Evolutionary conservation across 169 alveolate species (phyloP), one percentile per base, ranked within the genome.

Genomic region (Plasmodium berghei): DNA sequence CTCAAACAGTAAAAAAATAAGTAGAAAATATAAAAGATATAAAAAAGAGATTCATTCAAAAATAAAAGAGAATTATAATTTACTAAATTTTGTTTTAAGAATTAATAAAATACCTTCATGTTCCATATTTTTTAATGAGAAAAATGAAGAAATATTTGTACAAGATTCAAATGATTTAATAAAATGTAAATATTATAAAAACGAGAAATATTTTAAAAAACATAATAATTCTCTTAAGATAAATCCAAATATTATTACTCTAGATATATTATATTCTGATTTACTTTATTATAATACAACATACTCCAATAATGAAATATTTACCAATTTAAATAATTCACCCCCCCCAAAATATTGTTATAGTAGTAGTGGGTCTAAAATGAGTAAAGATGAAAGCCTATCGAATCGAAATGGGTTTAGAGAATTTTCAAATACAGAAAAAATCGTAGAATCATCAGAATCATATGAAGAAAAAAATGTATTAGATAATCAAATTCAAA

Each of bases 141-240:
- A 86, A 24, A 69, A 62, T 28, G 91, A 86, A 62, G 91, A 86
- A 71, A 61, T 86, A n/a, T 86, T 59, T 63, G 20, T 86, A 20
- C 18, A 61, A 12, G 62, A 56, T 46, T 40, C 56, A 20, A 64
- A 26, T 69, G 20, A 20, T 26, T 26, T 26, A 48, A 8, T 22
- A 45, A 22, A 12, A 48, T 9, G 22, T 74, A 26, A 16, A 28
- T n/a, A 42, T 66, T 26, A 49, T 49, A 70, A 70, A 20, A 16
- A 58, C 3, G 69, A 72, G 42, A 48, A 67, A 56, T 20, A n/a
- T 12, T 28, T 49, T 1, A 66, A 83, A 5, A 54, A 16, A 5
- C 12, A 55, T 40, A 83, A 67, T 52, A 28, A 28, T 59, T 42
- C 67, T 14, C 40, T 16, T 28, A 28, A 46, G 26, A 61, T 42